Base-by-base conservation (phyloP, 2,329 filamentous ascomycete genomes). In the Tricladium varicosporioides region DNA sequence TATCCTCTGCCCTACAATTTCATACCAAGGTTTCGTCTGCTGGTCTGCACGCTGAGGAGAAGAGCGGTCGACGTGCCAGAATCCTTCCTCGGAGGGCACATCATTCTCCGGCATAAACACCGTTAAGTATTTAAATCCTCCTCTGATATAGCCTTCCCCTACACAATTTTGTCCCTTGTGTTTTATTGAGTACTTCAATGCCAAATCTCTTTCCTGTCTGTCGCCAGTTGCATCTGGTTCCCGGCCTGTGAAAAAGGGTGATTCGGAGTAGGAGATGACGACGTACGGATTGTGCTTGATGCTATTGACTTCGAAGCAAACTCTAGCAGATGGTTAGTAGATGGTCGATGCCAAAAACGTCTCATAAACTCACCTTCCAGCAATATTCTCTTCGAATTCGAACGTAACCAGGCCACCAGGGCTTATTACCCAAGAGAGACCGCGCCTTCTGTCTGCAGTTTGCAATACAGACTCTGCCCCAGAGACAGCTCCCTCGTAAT, bases 371-470 rank as follows among this genome's bases (percentile, higher is more conserved):
- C 64, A 75, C 74, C 72, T 66, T 48, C 74, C 74, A 46, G 67
- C 70, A 57, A 75, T 74, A 53, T 76, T 76, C 65, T 76, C 70
- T 4, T 59, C 67, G 57, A 76, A 76, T 53, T 73, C 73, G 47
- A 74, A 68, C 5, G 71, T 75, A 54, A 75, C 60, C 45, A 71
- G 61, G 13, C 71, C 72, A 16, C 73, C 57, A 71, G 67, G 54
- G 32, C 61, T 54, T 18, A 69, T 59, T 32, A 45, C 56, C 54
- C 58, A 65, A 1, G 48, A 52, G 18, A 58, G 48, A 3, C 54
- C 58, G n/a, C 18, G 44, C 2, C 19, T 45, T 40, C 3, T 54
- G 11, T 52, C 51, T 1, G 55, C 63, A 58, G 60, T 55, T 31
- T 63, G 15, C 16, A 65, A 51, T 9, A 59, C 56, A 5, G 53